Evolutionary conservation across 1,284 basidiomycete species (phyloP).

Genomic region (Trichosporon sp.): DNA sequence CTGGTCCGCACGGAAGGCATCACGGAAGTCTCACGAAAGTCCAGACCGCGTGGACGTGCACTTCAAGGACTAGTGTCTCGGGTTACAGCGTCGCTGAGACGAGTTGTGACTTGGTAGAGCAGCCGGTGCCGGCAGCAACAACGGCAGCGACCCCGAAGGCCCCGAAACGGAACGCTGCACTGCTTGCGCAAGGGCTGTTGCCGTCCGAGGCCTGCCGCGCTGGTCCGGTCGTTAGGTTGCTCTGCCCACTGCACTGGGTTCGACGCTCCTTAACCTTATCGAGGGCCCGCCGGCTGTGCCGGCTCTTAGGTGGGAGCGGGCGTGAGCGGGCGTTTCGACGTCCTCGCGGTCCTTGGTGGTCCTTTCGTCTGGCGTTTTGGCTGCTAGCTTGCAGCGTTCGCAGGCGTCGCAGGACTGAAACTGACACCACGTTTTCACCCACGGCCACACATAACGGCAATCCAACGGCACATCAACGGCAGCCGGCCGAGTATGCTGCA

Average conservation of each 20-base stretch:
- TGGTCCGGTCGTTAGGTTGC: background rate
- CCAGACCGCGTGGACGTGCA: background rate
- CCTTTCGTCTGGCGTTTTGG: background rate
- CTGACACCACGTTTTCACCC: background rate
- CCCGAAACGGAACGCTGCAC: background rate
- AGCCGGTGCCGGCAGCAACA: background rate
- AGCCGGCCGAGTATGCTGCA: background rate
- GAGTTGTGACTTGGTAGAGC: background rate
- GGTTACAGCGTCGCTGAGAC: background rate
- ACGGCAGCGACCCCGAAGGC: background rate
- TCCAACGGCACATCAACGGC: background rate
- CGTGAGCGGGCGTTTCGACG: background rate
- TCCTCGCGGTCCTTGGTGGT: background rate
- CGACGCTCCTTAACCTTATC: background rate
- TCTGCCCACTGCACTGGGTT: background rate
- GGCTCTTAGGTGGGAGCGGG: background rate
- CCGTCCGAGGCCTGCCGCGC: background rate
- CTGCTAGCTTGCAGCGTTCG: background rate
- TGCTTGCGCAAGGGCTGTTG: background rate
- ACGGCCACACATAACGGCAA: background rate
- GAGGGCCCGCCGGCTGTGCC: background rate
- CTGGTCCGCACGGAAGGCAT: background rate
- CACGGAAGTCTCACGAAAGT: background rate
- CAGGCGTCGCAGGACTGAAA: background rate
- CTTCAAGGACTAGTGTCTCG: background rate